Base-by-base conservation (phyloP, 164 flowering plant genomes). In the Annona squamosa region DNA sequence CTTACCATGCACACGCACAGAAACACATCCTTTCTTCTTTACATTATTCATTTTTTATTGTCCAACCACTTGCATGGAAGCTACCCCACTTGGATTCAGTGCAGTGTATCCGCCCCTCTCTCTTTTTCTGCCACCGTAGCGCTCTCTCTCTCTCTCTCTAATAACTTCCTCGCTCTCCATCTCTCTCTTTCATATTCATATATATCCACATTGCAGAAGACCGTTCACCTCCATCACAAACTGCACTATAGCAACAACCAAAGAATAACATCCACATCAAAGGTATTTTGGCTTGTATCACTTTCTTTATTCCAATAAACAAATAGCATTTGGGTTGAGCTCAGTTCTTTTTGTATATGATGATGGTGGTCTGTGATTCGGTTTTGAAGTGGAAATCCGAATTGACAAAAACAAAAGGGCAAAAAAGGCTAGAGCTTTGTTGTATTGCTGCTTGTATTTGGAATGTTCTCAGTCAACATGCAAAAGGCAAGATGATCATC, bases 61-160 rank as follows among this genome's bases (percentile, higher is more conserved):
- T 76, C 68, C 63, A 75, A 67, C 73, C 85, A 84, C 80, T 81
- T 80, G 77, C 76, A 61, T 75, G 72, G 68, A 84, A 77, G 74
- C 79, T 67, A 69, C 80, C 80, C 78, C 79, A 64, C 76, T 80
- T 74, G 77, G 43, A 47, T 63, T 59, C 43, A 75, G 79, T 85
- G 72, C 88, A 84, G 75, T 84, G 88, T 73, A 86, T 82, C 86
- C 73, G 69, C 37, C 86, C 80, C n/a, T 19, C 68, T 26, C 13
- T 37, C 18, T 2, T 66, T 57, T 47, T 52, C 66, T 63, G 64
- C 75, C 70, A 69, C 72, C 76, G 73, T 66, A 5, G 44, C 68
- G 59, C 70, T 72, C 76, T 75, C 77, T 76, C 74, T 59, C 68
- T 69, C 68, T 65, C 57, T 70, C 65, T 62, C 68, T 62, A 18